These are phyloP conservation scores for Pythium coloratum DNA, from an alignment of 352 stramenopile genomes.

Conservation along the genomic window DNA sequence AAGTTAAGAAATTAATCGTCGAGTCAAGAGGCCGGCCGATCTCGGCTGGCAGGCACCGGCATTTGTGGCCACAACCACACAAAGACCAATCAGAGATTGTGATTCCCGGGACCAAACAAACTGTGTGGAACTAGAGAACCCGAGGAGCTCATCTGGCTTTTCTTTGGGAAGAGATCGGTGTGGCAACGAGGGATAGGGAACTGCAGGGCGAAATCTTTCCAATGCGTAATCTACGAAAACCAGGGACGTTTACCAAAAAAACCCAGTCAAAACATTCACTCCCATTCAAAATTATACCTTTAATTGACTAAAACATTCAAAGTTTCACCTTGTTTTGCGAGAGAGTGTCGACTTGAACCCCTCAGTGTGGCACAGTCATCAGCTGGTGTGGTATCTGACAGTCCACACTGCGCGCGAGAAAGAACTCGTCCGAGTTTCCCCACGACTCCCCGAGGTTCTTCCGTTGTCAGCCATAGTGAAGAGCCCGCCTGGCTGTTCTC, in stretches of 20 bases:
- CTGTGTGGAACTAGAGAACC: not conserved
- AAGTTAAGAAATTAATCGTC: constrained; percentile 1
- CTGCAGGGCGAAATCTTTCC: not conserved
- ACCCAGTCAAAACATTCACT: not conserved
- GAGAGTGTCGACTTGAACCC: not conserved
- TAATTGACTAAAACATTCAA: no score
- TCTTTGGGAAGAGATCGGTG: not conserved
- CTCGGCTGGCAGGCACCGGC: not conserved
- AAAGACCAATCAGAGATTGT: not conserved
- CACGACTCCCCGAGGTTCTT: not conserved
- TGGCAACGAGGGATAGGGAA: not conserved
- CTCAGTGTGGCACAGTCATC: not conserved
- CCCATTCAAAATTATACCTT: not conserved
- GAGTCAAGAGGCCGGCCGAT: not conserved
- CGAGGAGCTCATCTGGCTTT: not conserved
- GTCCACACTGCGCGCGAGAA: not conserved
- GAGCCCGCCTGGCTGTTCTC: not conserved
- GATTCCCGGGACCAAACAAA: not conserved
- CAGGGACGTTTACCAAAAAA: not conserved
- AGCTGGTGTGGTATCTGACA: not conserved
- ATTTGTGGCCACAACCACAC: not conserved
- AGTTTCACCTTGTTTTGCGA: not conserved
- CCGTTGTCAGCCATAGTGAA: not conserved
- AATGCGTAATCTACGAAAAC: not conserved
- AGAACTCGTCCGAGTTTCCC: not conserved